phyloP scores from a whole-genome alignment of 2,329 filamentous ascomycete species.

The Immersiporthe knoxdaviesiana region DNA sequence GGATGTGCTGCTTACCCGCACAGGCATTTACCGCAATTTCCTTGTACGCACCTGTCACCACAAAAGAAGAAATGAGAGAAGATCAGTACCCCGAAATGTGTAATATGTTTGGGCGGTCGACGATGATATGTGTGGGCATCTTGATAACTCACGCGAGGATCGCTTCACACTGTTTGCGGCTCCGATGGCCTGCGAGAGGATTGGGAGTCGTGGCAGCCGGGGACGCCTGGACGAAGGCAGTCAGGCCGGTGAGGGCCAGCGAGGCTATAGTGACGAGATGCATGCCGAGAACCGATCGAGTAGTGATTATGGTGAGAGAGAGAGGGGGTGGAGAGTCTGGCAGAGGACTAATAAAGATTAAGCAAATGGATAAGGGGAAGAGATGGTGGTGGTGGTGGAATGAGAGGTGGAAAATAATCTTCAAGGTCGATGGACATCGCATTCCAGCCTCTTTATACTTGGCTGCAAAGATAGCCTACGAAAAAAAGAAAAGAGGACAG shows the following conservation, averaged over 20 bases:
- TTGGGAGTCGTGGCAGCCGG: background rate
- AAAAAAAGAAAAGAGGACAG: background rate
- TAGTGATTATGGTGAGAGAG: background rate
- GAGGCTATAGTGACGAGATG: background rate
- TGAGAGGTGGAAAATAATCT: too few relatives aligned
- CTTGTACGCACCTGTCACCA: background rate
- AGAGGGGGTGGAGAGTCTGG: background rate
- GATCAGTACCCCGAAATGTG: background rate
- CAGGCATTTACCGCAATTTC: background rate
- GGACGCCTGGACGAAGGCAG: background rate
- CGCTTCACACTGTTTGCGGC: background rate
- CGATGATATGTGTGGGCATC: background rate
- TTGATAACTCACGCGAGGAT: background rate
- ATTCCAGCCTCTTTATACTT: background rate
- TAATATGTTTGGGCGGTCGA: background rate
- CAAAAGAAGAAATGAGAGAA: background rate
- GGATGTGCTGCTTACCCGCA: slow-evolving; percentile 1
- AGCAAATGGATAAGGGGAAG: background rate
- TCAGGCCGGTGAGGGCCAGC: background rate
- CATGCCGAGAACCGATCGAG: background rate
- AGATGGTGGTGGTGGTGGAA: background rate
- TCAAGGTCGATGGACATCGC: background rate
- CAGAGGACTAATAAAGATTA: background rate
- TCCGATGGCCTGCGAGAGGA: background rate
- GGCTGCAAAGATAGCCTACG: background rate